Conservation (phyloP, 495 filamentous ascomycete genomes). For the Neurospora sp. region DNA sequence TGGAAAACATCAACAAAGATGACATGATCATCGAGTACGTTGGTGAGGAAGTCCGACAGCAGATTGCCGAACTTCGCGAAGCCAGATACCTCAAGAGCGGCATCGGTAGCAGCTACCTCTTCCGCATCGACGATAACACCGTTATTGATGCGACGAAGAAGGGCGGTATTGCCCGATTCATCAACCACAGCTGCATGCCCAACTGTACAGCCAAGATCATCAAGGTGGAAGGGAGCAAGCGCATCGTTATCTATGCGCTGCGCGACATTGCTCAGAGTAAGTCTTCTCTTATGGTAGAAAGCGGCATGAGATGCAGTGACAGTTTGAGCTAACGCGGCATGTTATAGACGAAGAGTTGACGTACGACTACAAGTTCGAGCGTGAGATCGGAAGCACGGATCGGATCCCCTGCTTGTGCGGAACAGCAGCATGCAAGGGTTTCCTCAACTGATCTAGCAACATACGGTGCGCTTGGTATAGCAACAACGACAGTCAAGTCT, state of each 20-base stretch:
- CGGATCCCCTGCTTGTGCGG: conserved; percentile 96
- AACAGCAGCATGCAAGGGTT: conserved; percentile 91
- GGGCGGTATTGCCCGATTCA: conserved; percentile 95
- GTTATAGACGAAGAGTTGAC: conserved; percentile 88
- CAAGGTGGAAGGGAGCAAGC: conserved; percentile 96
- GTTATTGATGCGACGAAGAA: conserved; percentile 98
- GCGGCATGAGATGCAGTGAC: background rate
- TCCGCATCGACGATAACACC: conserved; percentile 94
- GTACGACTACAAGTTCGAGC: conserved; percentile 99
- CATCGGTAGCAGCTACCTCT: conserved; percentile 94
- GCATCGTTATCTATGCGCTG: conserved; percentile 97
- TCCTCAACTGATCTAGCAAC: conserved; percentile 66
- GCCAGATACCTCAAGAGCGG: conserved; percentile 86
- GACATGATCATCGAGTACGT: conserved; percentile 99
- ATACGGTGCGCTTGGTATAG: background rate
- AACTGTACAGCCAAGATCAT: conserved; percentile 99
- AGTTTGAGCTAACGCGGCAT: conserved; percentile 33
- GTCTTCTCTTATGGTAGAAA: conserved; percentile 24
- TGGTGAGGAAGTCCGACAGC: conserved; percentile 91
- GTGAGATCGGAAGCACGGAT: conserved; percentile 87
- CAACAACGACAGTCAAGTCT: background rate
- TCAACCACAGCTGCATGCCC: conserved; percentile 96
- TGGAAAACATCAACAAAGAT: conserved; percentile 92
- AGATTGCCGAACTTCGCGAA: conserved; percentile 92
- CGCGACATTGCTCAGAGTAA: conserved; percentile 89